Base-by-base conservation (phyloP, 345 rosid species). In the Gossypium ekmanianum region DNA sequence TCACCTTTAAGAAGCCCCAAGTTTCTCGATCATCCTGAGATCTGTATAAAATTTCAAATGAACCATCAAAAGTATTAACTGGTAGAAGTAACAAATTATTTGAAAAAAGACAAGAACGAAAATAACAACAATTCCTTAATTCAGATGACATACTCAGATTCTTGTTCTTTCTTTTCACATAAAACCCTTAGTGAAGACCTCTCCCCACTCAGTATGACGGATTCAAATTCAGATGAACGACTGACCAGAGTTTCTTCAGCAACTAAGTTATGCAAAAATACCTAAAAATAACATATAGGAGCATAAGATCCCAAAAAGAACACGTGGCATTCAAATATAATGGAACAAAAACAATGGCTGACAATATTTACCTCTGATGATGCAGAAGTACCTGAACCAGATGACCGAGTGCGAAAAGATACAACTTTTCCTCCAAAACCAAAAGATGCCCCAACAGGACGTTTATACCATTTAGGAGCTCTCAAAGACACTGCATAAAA, bases 341-440 rank as follows among this genome's bases (percentile, higher is more conserved):
- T 10, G 65, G 34, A 65, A 17, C 58, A 17, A 72, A 7, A 11
- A 27, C 3, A 7, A n/a, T 72, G 58, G 44, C 22, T 24, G 44
- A 69, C 43, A 61, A 69, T 72, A 75, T 55, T 74, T 83, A 96
- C 99, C 92, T 93, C 97, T 12, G 99, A 92, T 62, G 75, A 68
- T 84, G 72, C 78, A 45, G 81, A 75, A 67, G 81, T 68, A 79
- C 88, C 83, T 77, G 80, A 83, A 65, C 77, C 39, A 65, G 90
- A 78, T 79, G 84, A 50, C 81, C 48, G 82, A 4, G 94, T 81
- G 61, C 77, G 85, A 87, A 91, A 96, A 1, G 98, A 89, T 58
- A 96, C 90, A 82, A 96, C 89, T 88, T 93, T 92, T 78, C 99
- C 99, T 66, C 99, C 98, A 87, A 96, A 93, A 68, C 98, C 99